A percentile compares a stretch with the other conserved stretches of the same genome.
These are phyloP conservation scores for Beauveria sp. DNA, from an alignment of 2,329 filamentous ascomycete genomes.

Conservation along the genomic window DNA sequence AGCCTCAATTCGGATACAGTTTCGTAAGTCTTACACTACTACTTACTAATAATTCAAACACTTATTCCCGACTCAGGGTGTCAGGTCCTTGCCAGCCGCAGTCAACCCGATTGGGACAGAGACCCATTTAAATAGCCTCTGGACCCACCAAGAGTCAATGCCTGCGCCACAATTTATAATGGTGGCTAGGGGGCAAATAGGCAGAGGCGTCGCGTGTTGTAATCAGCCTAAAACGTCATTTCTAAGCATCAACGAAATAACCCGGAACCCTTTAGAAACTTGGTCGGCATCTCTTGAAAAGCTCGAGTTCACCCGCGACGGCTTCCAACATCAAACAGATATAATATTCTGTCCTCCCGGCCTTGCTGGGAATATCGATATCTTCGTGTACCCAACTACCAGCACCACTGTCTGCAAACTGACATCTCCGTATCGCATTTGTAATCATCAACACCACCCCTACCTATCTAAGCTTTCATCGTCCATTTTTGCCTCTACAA, in stretches of 20 bases:
- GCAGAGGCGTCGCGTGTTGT: background rate
- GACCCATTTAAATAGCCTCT: too few species aligned
- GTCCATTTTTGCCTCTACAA: background rate
- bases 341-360: too few species aligned
- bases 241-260: slow-evolving; percentile 16
- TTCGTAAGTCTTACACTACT: too few species aligned
- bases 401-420: background rate
- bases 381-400: background rate
- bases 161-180: too few species aligned
- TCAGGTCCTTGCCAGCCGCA: too few species aligned
- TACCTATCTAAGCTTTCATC: background rate
- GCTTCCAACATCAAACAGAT: background rate
- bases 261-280: slow-evolving; percentile 2
- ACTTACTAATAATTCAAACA: too few species aligned
- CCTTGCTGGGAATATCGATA: too few species aligned
- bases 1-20: too few species aligned
- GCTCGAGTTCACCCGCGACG: background rate
- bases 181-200: too few species aligned
- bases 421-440: background rate
- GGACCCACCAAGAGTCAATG: too few species aligned
- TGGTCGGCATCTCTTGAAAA: background rate
- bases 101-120: too few species aligned
- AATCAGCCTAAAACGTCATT: slow-evolving; percentile 10
- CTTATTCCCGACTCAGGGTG: too few species aligned
- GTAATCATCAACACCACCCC: slow-evolving; percentile 1